phyloP scores from a whole-genome alignment of 805 yeast genomes.

The Grigorovia jiainica region DNA sequence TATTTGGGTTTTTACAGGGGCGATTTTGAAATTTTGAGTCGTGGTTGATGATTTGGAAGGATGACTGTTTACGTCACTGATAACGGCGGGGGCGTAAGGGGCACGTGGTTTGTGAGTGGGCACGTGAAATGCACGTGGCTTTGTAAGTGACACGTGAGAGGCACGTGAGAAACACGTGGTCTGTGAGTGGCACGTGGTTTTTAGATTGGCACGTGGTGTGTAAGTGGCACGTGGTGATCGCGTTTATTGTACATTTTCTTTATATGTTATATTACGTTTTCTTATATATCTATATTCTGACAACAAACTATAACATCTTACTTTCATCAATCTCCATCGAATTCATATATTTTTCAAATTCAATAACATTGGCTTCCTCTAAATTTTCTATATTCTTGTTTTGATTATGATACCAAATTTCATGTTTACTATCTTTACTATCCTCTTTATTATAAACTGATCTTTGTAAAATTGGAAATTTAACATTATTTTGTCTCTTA shows the following conservation, averaged over 20 bases:
- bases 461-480: slow-evolving; percentile 57
- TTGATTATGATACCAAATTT: slow-evolving; percentile 29
- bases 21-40: neutral
- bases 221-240: too few relatives aligned
- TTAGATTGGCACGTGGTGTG: slow-evolving; percentile 22
- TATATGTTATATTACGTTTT: too few relatives aligned
- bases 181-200: too few relatives aligned
- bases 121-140: neutral
- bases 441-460: slow-evolving; percentile 36
- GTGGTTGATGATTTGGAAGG: neutral
- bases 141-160: too few relatives aligned
- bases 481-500: slow-evolving; percentile 8
- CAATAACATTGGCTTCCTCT: neutral
- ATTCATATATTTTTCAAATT: neutral
- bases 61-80: slow-evolving; percentile 7
- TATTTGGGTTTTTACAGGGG: too few relatives aligned
- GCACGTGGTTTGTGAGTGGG: neutral
- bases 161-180: slow-evolving; percentile 22
- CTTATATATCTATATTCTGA: too few relatives aligned
- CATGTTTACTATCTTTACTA: slow-evolving; percentile 32
- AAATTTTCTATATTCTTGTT: neutral
- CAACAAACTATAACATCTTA: too few relatives aligned
- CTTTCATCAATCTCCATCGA: neutral
- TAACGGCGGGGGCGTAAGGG: slow-evolving; percentile 1
- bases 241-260: too few relatives aligned